Conservation (phyloP, 2,329 filamentous ascomycete species). For the Claviceps cyperi region DNA sequence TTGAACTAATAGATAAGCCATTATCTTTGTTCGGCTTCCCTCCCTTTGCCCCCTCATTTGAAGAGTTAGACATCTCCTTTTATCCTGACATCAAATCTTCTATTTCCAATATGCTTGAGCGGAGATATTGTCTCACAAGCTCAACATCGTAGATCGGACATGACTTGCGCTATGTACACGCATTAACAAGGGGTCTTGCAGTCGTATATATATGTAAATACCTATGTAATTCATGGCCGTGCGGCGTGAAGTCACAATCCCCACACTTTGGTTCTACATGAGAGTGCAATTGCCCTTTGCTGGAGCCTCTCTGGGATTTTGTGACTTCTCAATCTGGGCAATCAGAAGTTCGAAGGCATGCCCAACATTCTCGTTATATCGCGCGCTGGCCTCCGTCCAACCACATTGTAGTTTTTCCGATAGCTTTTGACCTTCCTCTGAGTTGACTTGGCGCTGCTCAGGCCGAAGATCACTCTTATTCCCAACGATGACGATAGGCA, state of each 20-base stretch:
- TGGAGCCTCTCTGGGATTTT: conserved; percentile 75
- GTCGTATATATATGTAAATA: not conserved
- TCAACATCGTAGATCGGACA: not conserved
- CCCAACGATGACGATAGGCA: conserved; percentile 86
- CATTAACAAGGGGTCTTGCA: not conserved
- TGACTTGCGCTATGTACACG: not conserved
- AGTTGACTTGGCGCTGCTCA: conserved; percentile 80
- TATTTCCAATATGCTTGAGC: not conserved
- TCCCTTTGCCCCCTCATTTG: too few relatives aligned
- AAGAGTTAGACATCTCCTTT: too few relatives aligned
- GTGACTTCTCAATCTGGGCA: conserved; percentile 83
- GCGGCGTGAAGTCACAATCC: not conserved
- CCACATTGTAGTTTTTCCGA: conserved; percentile 80
- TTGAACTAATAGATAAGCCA: too few relatives aligned
- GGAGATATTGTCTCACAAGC: not conserved
- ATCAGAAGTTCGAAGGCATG: conserved; percentile 93
- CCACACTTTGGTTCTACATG: conserved; percentile 45
- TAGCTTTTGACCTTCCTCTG: conserved; percentile 73
- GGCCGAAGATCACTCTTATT: conserved; percentile 93
- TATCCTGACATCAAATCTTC: too few relatives aligned
- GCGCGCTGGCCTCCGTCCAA: conserved; percentile 87
- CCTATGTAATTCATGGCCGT: not conserved
- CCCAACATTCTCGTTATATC: conserved; percentile 85
- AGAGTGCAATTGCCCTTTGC: conserved; percentile 67
- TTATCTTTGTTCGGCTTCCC: too few relatives aligned